Evolutionary conservation across 768 basidiomycete genomes (phyloP), one percentile per base, ranked within the genome.

Genomic region (Jaapia argillacea): DNA sequence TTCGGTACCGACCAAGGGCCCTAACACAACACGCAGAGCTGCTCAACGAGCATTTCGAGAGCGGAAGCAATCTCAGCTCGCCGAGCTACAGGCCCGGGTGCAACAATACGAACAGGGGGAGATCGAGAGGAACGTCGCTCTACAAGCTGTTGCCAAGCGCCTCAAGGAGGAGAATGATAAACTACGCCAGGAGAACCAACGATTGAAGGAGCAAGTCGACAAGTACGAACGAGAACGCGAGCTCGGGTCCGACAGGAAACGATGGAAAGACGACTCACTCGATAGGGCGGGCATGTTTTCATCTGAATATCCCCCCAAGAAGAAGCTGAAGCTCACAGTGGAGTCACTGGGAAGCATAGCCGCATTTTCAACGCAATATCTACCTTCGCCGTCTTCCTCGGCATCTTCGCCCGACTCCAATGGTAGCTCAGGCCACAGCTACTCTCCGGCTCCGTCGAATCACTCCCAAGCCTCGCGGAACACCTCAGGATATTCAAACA

Each of bases 11-110:
- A 33, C 28, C 16, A 10, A 33, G 28, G 16, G 28, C 28, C 10
- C 43, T 45, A 40, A 42, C 43, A 36, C 6, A 24, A 26, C n/a
- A 41, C 33, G 13, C 52, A 89, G 89, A 56, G 85, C 84, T 24
- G 88, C 88, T 10, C 89, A 92, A 57, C 81, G 89, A 27, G 88
- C 89, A 10, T 91, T 92, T 62, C 75, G 89, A 39, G 89, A 91
- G 56, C 77, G 89, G 47, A 91, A 87, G 62, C 87, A 91, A 57
- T 79, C 83, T 3, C 88, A 90, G 54, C 80, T 92, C 26, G 79
- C 85, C 6, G 88, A 90, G 49, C 73, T 92, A 26, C 88, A 92
- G 62, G 82, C 87, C 40, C 84, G 87, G 38, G 69, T 92, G 41
- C 80, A 85, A 48, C 75, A 76, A 16, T 91, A 89, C 53, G 88